Evolutionary conservation across 1,284 basidiomycete genomes (phyloP), one percentile per base, ranked within the genome.

Genomic region (Sphaerobolus stellatus): DNA sequence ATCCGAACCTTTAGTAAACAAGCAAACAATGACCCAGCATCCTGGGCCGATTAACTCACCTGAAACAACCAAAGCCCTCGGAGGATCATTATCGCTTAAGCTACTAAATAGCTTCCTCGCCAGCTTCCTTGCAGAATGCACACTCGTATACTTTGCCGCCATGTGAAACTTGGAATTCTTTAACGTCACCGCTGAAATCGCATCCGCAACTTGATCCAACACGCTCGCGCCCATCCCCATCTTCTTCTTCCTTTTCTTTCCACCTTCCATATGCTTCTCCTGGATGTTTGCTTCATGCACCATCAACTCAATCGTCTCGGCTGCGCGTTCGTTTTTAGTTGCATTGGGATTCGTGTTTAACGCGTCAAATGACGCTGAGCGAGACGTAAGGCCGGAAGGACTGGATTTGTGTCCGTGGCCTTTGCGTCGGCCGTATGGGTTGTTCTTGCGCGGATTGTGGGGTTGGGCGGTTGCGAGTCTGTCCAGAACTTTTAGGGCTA

Each of bases 61-160:
- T 62, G 88, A 83, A 22, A 89, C 84, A 44, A 84, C 59, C 20
- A 90, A 75, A 66, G 86, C 77, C 33, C 76, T 73, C 30, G 78
- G 75, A 13, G 85, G 85, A 59, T 76, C 71, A 4, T 81, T 79
- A 50, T 84, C 79, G 56, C 79, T 87, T 28, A 91, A 71, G 20
- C 82, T 76, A 58, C 78, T 76, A 66, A 92, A 93, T 54, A 93
- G 70, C 64, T 90, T 87, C 60, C 80, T 78, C 11, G 90, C 90
- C 27, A 93, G 71, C 62, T 79, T 81, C 53, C 87, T 76, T 1
- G 90, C 90, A 2, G 87, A 90, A 59, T 82, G 75, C 57, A 89
- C 70, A 28, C 80, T 80, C n/a, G n/a, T n/a, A n/a, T n/a, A n/a
- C n/a, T n/a, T n/a, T n/a, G n/a, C n/a, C 30, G 80, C 78, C 38